Base-by-base conservation (phyloP, 2,329 filamentous ascomycete genomes). In the Talaromyces funiculosus region DNA sequence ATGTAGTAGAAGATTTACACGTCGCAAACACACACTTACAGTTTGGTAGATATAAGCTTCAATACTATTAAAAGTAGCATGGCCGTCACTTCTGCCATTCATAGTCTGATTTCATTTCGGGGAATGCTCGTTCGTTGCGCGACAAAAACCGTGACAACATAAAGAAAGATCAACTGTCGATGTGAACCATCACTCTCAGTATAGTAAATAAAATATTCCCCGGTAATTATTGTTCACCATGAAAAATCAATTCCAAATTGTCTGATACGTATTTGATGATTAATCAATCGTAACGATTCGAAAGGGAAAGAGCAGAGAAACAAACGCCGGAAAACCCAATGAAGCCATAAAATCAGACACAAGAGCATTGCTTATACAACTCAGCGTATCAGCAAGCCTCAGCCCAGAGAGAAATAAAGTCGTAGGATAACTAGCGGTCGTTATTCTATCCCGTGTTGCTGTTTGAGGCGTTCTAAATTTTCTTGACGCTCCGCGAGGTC, bases 391-490 rank as follows among this genome's bases (percentile, higher is more conserved):
- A 40, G 45, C 45, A 40, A 58, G 20, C 31, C 69, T 67, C 64
- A 61, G 68, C 18, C 33, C 55, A 18, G n/a, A 26, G 22, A 20
- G 20, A 47, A 37, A 20, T 7, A 20, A 57, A 57, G 20, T 57
- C 29, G 24, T 40, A 31, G 9, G n/a, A 51, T 29, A 29, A 10
- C 6, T 29, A 29, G 42, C 65, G 60, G 66, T 67, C 65, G 65
- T 93, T 91, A 99, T 87, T 97, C 93, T 84, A 97, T 97, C 76
- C 92, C 93, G 79, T 99, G 92, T 79, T 97, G 90, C 75, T 89
- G 86, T 83, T 99, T 99, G 81, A 97, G 87, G 82, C 91, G 90
- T 85, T 96, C 93, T 90, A 99, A 87, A 83, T 93, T 94, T 78
- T 96, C 90, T 80, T 94, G 90, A 80, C 94, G 90, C 71, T 91